Evolutionary conservation across 192 early-diverging fungal species (phyloP).

Genomic region (Chytriomyces sp.): DNA sequence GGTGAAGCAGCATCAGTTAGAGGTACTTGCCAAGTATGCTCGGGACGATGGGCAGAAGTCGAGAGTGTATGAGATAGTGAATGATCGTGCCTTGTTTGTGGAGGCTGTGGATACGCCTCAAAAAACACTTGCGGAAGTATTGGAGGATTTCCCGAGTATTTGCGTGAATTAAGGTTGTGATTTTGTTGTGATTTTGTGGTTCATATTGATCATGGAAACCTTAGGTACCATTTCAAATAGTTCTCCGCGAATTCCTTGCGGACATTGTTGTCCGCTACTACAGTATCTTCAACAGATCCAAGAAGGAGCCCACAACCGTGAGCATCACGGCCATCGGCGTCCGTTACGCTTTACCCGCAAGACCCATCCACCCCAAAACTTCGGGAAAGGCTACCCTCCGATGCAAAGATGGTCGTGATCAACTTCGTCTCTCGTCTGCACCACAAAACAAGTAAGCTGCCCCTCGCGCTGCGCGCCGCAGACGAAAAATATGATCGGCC

Average conservation of each 20-base stretch:
- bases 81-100: constrained; percentile 48
- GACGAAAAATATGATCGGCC: constrained; percentile 87
- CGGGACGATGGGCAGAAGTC: constrained; percentile 38
- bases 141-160: constrained; percentile 66
- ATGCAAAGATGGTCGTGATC: constrained; percentile 74
- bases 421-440: constrained; percentile 81
- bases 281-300: constrained; percentile 94
- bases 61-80: constrained; percentile 38
- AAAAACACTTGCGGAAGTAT: constrained; percentile 74
- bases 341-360: constrained; percentile 65
- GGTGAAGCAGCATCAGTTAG: constrained; percentile 60
- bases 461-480: neutral
- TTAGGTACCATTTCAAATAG: constrained; percentile 77
- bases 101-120: constrained; percentile 42
- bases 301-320: constrained; percentile 72
- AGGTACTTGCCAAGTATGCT: constrained; percentile 58
- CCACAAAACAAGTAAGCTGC: constrained; percentile 29
- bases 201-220: neutral
- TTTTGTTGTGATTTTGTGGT: neutral
- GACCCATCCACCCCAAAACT: neutral
- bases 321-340: constrained; percentile 88
- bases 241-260: constrained; percentile 77
- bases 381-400: constrained; percentile 23
- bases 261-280: constrained; percentile 90
- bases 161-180: neutral